Base-by-base conservation (phyloP, 768 basidiomycete species). In the Lanmaoa rubissima region DNA sequence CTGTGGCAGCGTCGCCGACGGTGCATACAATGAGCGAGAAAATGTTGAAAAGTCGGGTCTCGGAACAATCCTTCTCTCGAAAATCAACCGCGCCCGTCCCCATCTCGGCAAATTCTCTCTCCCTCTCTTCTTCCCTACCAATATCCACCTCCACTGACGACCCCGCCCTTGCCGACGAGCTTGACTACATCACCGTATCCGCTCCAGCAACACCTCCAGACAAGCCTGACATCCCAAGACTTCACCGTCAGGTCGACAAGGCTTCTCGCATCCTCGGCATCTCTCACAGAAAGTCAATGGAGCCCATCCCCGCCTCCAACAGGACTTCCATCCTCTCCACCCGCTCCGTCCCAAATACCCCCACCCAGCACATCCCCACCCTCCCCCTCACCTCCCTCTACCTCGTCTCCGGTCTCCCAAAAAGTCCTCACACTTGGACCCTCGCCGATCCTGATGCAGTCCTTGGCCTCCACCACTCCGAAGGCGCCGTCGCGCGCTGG, bases 401-500 rank as follows among this genome's bases (percentile, higher is more conserved):
- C 71, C 87, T 92, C 63, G 90, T 92, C 32, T 91, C 90, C 1
- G 93, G 94, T 12, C 81, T 96, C 32, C 90, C 92, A 17, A 94
- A 94, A 72, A 87, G 87, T 32, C 91, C 92, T 1, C 85, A 91
- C 69, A 92, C 89, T 12, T 95, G 94, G 92, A 90, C 90, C 17
- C 82, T 93, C 43, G 87, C 90, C 0, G 93, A 94, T 70, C 86
- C 87, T 0, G 90, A 92, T 69, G 82, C 90, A 1, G 87, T 92
- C 51, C 74, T 88, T 48, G 91, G 90, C 47, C 79, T 94, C 49
- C 85, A 90, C 64, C 93, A 95, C 66, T 79, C 82, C 41, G 90
- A 92, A 44, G 88, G 90, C 55, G 93, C 92, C 49, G 92, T 94
- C 54, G 85, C 81, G 61, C 82, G 92, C 46, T 94, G 90, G 86